A percentile compares a stretch with the other conserved stretches of the same genome.
Conservation (phyloP, 805 yeast genomes). For the Candida mattraensis region DNA sequence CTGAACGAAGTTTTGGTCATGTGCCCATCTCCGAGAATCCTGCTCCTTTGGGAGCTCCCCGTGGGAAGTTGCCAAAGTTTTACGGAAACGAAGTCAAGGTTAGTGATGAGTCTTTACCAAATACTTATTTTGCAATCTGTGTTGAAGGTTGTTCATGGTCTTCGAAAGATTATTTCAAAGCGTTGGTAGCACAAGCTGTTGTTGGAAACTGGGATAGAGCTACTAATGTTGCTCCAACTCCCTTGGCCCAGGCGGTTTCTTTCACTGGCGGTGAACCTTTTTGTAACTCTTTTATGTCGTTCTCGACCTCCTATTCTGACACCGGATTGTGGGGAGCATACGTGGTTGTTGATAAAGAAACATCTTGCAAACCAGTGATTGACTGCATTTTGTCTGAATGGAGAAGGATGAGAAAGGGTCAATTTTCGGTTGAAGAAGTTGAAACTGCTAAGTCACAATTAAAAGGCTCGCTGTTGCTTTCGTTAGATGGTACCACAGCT, state of each 20-base stretch:
- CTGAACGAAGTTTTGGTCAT: conserved; percentile 74
- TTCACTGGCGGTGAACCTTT: conserved; percentile 53
- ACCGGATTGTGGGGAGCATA: conserved; percentile 98
- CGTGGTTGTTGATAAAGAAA: conserved; percentile 75
- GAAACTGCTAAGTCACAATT: conserved; percentile 93
- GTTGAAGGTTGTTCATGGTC: conserved; percentile 99
- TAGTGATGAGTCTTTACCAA: conserved; percentile 79
- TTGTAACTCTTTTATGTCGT: conserved; percentile 95
- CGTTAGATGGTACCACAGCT: conserved; percentile 93
- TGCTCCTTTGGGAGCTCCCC: conserved; percentile 69
- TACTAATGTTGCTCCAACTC: conserved; percentile 82
- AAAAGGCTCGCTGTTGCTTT: conserved; percentile 85
- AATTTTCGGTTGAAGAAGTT: conserved; percentile 78
- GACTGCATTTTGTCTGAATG: conserved; percentile 83
- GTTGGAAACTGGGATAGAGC: conserved; percentile 98
- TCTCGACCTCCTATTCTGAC: conserved; percentile 95
- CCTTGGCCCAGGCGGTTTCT: conserved; percentile 63
- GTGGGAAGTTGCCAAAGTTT: conserved; percentile 76
- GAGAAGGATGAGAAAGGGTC: conserved; percentile 80
- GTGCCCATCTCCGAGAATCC: conserved; percentile 54
- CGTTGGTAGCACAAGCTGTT: conserved; percentile 93
- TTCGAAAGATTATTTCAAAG: conserved; percentile 92
- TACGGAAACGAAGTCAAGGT: conserved; percentile 84
- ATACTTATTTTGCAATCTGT: conserved; percentile 88
- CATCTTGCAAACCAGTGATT: conserved; percentile 63